phyloP scores from a whole-genome alignment of 129 eudicot species.

The Dittrichia graveolens region DNA sequence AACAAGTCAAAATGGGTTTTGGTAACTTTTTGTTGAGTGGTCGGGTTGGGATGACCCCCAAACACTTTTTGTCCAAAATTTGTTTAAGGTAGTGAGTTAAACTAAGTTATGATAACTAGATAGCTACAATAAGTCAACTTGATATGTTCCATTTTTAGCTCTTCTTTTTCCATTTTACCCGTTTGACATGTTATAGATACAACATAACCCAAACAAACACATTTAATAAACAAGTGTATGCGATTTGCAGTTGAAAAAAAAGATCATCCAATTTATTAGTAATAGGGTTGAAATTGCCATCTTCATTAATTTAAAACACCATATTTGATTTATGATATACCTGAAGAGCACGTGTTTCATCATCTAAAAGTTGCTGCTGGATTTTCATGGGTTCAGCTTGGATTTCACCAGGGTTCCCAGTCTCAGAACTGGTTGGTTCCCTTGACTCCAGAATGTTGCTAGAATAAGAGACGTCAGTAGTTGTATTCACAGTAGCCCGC shows the following conservation, averaged over 20 bases:
- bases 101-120: too few relatives aligned
- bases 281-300: not conserved
- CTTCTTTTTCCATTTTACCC: not conserved
- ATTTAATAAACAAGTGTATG: too few relatives aligned
- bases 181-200: not conserved
- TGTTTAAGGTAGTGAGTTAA: too few relatives aligned
- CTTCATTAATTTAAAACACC: not conserved
- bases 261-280: not conserved
- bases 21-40: not conserved
- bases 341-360: conserved; percentile 86
- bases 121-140: not conserved
- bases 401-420: conserved; percentile 51
- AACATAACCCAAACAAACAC: not conserved
- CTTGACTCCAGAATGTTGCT: conserved; percentile 29
- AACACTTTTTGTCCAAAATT: not conserved
- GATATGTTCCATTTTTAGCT: not conserved
- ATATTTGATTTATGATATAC: conserved; percentile 34
- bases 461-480: conserved; percentile 19
- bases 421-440: conserved; percentile 46
- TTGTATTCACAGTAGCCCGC: conserved; percentile 26
- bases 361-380: conserved; percentile 85
- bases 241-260: too few relatives aligned
- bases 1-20: not conserved
- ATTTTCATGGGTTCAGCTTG: conserved; percentile 66
- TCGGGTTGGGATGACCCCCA: not conserved